A percentile compares a stretch with the other conserved stretches of the same genome.
Evolutionary conservation across 805 yeast genomes (phyloP).

Genomic region (Metschnikowia koreensis): DNA sequence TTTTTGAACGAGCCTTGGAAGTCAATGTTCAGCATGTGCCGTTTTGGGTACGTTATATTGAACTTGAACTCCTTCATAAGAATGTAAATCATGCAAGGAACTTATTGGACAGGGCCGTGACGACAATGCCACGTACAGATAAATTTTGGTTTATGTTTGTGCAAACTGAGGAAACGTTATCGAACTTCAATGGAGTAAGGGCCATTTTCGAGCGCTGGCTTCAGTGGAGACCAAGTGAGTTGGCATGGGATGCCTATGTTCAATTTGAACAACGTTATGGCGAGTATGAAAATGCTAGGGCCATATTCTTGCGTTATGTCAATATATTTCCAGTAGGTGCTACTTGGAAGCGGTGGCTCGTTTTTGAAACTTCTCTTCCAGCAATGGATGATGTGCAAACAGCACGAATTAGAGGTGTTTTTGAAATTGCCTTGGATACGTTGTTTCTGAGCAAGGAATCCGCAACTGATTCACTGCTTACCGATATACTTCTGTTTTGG

Average conservation of each 20-base stretch:
- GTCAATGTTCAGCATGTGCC: slow-evolving; percentile 76
- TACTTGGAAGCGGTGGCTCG: slow-evolving; percentile 76
- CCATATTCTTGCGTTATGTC: slow-evolving; percentile 53
- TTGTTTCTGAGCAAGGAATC: slow-evolving; percentile 20
- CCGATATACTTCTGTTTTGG: slow-evolving; percentile 49
- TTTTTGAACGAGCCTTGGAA: slow-evolving; percentile 82
- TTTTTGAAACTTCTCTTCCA: slow-evolving; percentile 54
- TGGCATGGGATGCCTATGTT: slow-evolving; percentile 75
- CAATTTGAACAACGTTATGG: slow-evolving; percentile 69
- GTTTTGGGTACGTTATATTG: slow-evolving; percentile 82
- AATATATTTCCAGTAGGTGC: slow-evolving; percentile 35
- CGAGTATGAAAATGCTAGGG: slow-evolving; percentile 54
- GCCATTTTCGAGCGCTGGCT: slow-evolving; percentile 77
- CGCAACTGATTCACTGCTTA: slow-evolving; percentile 13
- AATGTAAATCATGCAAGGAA: slow-evolving; percentile 89
- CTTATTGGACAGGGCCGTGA: slow-evolving; percentile 72
- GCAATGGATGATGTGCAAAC: slow-evolving; percentile 20
- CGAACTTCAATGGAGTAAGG: slow-evolving; percentile 60
- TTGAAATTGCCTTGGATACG: slow-evolving; percentile 62
- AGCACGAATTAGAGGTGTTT: slow-evolving; percentile 61
- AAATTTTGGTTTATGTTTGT: slow-evolving; percentile 86
- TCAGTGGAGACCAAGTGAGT: slow-evolving; percentile 63
- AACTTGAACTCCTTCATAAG: slow-evolving; percentile 66
- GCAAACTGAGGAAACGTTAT: slow-evolving; percentile 76
- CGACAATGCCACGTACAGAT: slow-evolving; percentile 71